Evolutionary conservation across 768 basidiomycete species (phyloP), one percentile per base, ranked within the genome.

Genomic region (Mycena vitilis): DNA sequence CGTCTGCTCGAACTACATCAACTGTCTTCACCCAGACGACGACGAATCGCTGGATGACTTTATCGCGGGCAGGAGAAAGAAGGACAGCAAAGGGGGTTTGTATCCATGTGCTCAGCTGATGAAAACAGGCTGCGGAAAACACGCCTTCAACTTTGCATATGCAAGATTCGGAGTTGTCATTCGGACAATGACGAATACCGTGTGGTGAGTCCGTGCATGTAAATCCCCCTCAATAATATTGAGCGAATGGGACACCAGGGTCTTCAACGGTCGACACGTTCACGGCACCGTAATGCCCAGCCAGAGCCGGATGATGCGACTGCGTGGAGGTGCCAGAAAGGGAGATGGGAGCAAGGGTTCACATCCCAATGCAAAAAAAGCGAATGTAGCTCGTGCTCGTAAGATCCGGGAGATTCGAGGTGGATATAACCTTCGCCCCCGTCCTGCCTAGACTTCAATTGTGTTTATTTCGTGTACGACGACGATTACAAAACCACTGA

Each of bases 121-220:
- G 7, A 63, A 63, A 22, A 7, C 7, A 5, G n/a, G 30, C 8
- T 63, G 62, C 22, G 53, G 62, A 0, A 18, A 10, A 11, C 23
- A 63, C n/a, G 53, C 45, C 20, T 63, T 34, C n/a, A 63, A 63
- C 22, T 63, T 63, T 63, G 62, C 40, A 1, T 44, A 44, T 11
- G 52, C 55, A 1, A 40, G 30, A 13, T 63, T 52, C 52, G 62
- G 62, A 4, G 22, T 55, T 2, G 30, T 63, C 12, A 16, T 63
- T 5, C 62, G 51, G 1, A 63, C 53, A 5, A 23, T 23, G 15
- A 20, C 52, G 0, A 63, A 63, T 38, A 55, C 62, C 0, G 62
- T 45, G 5, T 63, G 62, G 62, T 63, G 36, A 16, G 49, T 36
- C 34, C 13, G 0, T 22, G 18, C 0, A 23, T 1, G 4, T 15